Conservation (phyloP, 2,329 filamentous ascomycete genomes). For the Pyrenophora seminiperda region DNA sequence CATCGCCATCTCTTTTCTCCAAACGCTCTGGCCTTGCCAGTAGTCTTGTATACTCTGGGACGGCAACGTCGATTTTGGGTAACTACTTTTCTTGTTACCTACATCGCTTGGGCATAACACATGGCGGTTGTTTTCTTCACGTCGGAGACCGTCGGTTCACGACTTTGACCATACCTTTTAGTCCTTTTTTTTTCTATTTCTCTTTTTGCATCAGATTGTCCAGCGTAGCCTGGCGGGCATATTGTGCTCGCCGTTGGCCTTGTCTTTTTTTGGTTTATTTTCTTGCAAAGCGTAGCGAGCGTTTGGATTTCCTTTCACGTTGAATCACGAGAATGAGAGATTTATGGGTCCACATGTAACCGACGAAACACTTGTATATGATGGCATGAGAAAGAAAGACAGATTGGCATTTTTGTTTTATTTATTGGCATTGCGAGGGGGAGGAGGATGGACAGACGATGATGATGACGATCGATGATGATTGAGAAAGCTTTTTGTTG, state of each 20-base stretch:
- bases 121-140: slow-evolving; percentile 35
- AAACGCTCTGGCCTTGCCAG: slow-evolving; percentile 24
- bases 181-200: slow-evolving; percentile 20
- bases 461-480: slow-evolving; percentile 6
- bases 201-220: slow-evolving; percentile 15
- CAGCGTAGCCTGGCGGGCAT: slow-evolving; percentile 31
- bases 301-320: slow-evolving; percentile 38
- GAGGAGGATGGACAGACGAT: not conserved
- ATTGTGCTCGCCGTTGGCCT: slow-evolving; percentile 19
- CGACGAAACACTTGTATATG: slow-evolving; percentile 29
- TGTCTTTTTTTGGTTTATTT: slow-evolving; percentile 24
- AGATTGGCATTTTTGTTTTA: slow-evolving; percentile 6
- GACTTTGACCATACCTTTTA: slow-evolving; percentile 15
- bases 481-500: slow-evolving; percentile 4
- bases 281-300: slow-evolving; percentile 44
- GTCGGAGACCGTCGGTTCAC: slow-evolving; percentile 20
- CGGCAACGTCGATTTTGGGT: slow-evolving; percentile 42
- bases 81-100: slow-evolving; percentile 1
- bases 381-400: slow-evolving; percentile 15
- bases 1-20: slow-evolving; percentile 33
- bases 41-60: slow-evolving; percentile 33
- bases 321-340: slow-evolving; percentile 17
- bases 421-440: not conserved
- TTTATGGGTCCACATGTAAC: slow-evolving; percentile 20
- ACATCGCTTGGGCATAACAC: slow-evolving; percentile 36